Evolutionary conservation across 73 alveolate species (phyloP).

Genomic region (Effrenium voratum): DNA sequence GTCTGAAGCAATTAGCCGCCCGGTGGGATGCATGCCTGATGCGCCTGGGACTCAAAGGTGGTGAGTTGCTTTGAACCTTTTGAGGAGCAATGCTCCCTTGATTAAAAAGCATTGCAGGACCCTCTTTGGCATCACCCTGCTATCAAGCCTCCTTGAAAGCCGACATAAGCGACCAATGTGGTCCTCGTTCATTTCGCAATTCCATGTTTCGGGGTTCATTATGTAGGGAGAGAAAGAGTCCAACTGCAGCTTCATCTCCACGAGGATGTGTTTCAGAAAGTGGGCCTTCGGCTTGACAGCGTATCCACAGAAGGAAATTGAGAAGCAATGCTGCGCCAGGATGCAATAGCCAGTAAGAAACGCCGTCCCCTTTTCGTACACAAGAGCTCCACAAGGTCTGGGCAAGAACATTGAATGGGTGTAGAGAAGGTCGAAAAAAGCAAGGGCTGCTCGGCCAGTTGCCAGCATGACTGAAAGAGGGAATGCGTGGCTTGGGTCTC

Average conservation of each 20-base stretch:
- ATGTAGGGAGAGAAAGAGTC: neutral
- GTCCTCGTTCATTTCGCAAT: conserved; percentile 9
- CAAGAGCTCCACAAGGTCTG: neutral
- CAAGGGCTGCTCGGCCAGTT: neutral
- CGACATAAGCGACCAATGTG: neutral
- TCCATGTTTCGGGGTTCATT: neutral
- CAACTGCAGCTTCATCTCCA: neutral
- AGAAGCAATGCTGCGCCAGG: neutral
- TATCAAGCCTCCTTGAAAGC: neutral
- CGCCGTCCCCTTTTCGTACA: neutral
- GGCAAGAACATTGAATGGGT: neutral
- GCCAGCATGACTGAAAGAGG: neutral
- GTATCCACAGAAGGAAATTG: neutral
- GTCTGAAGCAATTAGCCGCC: neutral
- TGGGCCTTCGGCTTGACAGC: neutral
- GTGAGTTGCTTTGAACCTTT: neutral
- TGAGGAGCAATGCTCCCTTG: neutral
- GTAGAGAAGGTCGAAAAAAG: neutral
- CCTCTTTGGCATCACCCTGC: neutral
- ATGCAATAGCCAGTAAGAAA: neutral
- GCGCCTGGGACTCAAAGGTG: no score
- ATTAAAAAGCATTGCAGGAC: neutral
- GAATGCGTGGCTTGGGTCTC: neutral
- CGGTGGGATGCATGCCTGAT: no score
- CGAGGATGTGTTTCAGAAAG: neutral